These are phyloP conservation scores for Aureobasidium sp. DNA, from an alignment of 2,329 filamentous ascomycete species.

Conservation along the genomic window DNA sequence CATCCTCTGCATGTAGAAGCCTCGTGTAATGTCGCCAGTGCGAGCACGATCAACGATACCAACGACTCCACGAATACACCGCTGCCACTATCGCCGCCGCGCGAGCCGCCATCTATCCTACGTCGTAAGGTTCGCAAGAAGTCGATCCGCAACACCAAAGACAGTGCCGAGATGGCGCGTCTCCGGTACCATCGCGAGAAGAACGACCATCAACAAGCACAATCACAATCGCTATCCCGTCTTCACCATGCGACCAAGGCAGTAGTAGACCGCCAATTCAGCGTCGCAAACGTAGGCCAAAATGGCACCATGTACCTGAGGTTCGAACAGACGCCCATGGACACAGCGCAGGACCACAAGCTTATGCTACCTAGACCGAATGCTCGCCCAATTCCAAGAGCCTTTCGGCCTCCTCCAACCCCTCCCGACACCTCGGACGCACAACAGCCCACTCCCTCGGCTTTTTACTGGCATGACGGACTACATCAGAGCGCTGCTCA, in stretches of 20 bases:
- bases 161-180: slow-evolving; percentile 13
- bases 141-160: slow-evolving; percentile 12
- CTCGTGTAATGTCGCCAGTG: background rate
- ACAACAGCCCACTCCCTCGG: background rate
- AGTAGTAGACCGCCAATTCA: slow-evolving; percentile 26
- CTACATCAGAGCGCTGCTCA: slow-evolving; percentile 15
- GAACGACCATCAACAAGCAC: background rate
- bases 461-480: slow-evolving; percentile 14
- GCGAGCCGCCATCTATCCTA: background rate
- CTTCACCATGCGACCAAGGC: background rate
- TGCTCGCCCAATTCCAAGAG: background rate
- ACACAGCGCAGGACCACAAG: background rate
- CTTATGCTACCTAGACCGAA: slow-evolving; percentile 11
- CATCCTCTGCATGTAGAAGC: background rate
- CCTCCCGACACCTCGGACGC: slow-evolving; percentile 11
- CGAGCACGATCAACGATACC: background rate
- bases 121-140: slow-evolving; percentile 9
- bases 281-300: slow-evolving; percentile 33
- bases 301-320: slow-evolving; percentile 37
- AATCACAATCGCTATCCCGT: background rate
- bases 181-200: background rate
- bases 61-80: background rate
- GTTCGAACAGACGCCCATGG: slow-evolving; percentile 18
- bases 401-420: slow-evolving; percentile 8
- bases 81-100: background rate